Percentiles rank a stretch among this genome's conserved stretches.
Conservation (phyloP, 805 yeast genomes). For the Spathaspora hagerdaliae region DNA sequence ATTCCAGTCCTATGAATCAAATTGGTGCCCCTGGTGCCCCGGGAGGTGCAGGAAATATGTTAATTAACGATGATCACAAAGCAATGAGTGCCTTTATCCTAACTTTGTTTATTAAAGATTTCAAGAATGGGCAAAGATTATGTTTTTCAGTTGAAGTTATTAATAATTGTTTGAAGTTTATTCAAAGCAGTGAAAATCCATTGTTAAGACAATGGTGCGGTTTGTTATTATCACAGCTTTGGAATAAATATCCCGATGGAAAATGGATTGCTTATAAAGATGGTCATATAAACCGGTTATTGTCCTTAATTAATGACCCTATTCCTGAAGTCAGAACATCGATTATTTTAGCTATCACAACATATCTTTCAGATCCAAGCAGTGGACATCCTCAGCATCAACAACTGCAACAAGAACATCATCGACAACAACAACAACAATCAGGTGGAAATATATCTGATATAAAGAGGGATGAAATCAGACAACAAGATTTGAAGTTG, state of each 20-base stretch:
- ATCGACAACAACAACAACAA: slow-evolving; percentile 13
- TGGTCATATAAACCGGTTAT: slow-evolving; percentile 54
- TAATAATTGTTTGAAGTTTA: slow-evolving; percentile 59
- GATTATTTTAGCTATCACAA: slow-evolving; percentile 66
- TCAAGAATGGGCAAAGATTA: slow-evolving; percentile 71
- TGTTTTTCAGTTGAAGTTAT: slow-evolving; percentile 74
- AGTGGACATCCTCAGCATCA: slow-evolving; percentile 8
- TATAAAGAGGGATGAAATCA: slow-evolving; percentile 43
- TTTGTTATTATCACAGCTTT: slow-evolving; percentile 69
- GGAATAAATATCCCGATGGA: slow-evolving; percentile 70
- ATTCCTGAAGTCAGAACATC: slow-evolving; percentile 95
- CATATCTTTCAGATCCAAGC: slow-evolving; percentile 54
- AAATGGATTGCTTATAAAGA: slow-evolving; percentile 66
- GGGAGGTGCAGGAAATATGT: slow-evolving; percentile 23
- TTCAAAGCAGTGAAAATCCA: slow-evolving; percentile 76
- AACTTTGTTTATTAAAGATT: slow-evolving; percentile 78
- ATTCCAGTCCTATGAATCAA: slow-evolving; percentile 32
- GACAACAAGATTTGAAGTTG: slow-evolving; percentile 64
- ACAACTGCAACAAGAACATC: slow-evolving; percentile 8
- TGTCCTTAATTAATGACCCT: slow-evolving; percentile 71
- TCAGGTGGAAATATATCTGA: slow-evolving; percentile 18
- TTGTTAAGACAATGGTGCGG: slow-evolving; percentile 90
- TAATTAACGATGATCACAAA: slow-evolving; percentile 75
- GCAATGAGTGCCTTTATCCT: slow-evolving; percentile 94
- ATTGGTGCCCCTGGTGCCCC: slow-evolving; percentile 30